Evolutionary conservation across 208 protist genomes (phyloP), one percentile per base, ranked within the genome.

Genomic region (Angomonas deanei): DNA sequence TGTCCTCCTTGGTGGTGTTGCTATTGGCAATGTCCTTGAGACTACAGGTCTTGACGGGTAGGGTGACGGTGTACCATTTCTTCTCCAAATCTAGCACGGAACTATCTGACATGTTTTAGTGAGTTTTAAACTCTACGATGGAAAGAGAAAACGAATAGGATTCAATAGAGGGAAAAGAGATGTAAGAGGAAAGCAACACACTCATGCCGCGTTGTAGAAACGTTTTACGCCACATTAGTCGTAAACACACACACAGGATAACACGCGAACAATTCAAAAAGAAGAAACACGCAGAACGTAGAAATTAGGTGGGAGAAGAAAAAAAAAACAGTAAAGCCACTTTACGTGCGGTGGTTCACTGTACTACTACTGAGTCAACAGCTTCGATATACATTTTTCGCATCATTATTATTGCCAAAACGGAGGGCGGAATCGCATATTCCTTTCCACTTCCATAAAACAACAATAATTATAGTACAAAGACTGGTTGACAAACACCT

Each of bases 1-100:
- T 88, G 64, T 89, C 68, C 67, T 92, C 84, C 69, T 93, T 96
- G 3, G 67, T 70, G 13, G 78, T 76, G 21, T 48, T 80, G 61
- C 72, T 72, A 46, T 74, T 93, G 28, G 90, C 90, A 17, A 96
- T 85, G 52, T 96, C 90, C 66, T 92, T 91, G 10, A 96, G 75
- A 64, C 86, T 96, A 68, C 86, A 92, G 21, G 66, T 59, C n/a
- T 78, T 74, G 48, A 88, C 69, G 1, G 90, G 90, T 27, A 96
- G 79, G 10, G 68, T 61, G 31, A 91, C 81, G 48, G 82, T 66
- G 48, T 80, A 91, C 87, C 90, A 96, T 54, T 79, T 82, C 69
- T 88, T 90, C 33, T 77, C 66, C n/a, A 85, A 34, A 59, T 93
- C 86, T 11, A 96, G 77, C 8, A 91, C 69, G 17, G 82, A 67